Conservation (phyloP, 805 yeast species). For the Starmerella floricola region DNA sequence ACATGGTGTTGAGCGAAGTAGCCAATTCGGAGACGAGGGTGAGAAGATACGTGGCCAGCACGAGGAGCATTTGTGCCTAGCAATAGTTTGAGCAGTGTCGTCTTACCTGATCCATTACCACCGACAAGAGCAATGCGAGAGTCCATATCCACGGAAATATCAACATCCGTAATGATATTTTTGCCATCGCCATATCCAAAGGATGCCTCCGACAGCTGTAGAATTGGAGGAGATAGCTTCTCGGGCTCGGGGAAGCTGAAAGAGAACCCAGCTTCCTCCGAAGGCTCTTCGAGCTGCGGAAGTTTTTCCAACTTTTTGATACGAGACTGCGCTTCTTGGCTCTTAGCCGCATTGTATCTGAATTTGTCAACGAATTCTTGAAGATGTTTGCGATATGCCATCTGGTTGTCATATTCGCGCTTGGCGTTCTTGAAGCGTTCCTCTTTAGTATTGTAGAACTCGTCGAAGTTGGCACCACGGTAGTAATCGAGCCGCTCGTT, state of each 20-base stretch:
- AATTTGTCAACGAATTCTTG: constrained; percentile 92
- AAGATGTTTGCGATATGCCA: constrained; percentile 88
- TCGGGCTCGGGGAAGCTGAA: constrained; percentile 96
- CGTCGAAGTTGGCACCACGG: constrained; percentile 79
- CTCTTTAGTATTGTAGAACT: constrained; percentile 84
- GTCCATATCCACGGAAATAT: constrained; percentile 81
- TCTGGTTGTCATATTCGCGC: constrained; percentile 93
- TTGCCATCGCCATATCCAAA: constrained; percentile 60
- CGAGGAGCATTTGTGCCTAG: constrained; percentile 67
- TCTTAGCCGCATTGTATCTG: constrained; percentile 94
- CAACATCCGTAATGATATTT: constrained; percentile 61
- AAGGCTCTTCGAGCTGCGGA: constrained; percentile 87
- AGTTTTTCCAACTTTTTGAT: constrained; percentile 91
- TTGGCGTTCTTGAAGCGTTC: constrained; percentile 87
- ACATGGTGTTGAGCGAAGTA: constrained; percentile 98
- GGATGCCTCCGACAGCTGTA: constrained; percentile 73
- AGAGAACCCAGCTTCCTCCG: constrained; percentile 70
- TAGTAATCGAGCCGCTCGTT: constrained; percentile 94
- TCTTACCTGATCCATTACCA: constrained; percentile 99
- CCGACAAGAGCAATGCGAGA: constrained; percentile 95
- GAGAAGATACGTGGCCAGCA: constrained; percentile 65
- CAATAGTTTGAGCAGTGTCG: constrained; percentile 77
- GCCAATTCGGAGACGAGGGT: constrained; percentile 82
- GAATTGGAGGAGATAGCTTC: constrained; percentile 79
- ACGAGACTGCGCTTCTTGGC: constrained; percentile 95